Evolutionary conservation across 2,329 filamentous ascomycete species (phyloP).

Genomic region (Cercospora citrullina): DNA sequence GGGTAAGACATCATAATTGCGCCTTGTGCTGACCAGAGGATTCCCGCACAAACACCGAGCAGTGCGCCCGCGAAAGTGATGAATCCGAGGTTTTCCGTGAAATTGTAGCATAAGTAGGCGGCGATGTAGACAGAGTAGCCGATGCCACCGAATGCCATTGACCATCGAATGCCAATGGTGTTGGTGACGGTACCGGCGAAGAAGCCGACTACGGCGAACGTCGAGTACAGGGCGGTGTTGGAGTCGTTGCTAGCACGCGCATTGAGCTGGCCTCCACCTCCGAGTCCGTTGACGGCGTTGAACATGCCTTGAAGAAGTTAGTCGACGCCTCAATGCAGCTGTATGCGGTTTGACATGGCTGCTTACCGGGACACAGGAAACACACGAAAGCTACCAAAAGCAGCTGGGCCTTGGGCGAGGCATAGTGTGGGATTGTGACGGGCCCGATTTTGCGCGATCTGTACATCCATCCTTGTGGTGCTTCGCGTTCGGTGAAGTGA

Average conservation of each 20-base stretch:
- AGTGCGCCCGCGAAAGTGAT: slow-evolving; percentile 74
- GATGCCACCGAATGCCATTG: slow-evolving; percentile 70
- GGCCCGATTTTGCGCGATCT: slow-evolving; percentile 44
- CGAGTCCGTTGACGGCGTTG: slow-evolving; percentile 54
- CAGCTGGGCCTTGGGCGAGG: slow-evolving; percentile 51
- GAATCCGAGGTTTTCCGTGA: slow-evolving; percentile 67
- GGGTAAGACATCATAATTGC: slow-evolving; percentile 91
- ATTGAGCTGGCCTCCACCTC: slow-evolving; percentile 51
- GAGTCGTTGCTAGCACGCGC: slow-evolving; percentile 60
- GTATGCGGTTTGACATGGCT: neutral
- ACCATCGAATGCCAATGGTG: slow-evolving; percentile 67
- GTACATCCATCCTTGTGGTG: slow-evolving; percentile 51
- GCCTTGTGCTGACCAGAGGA: slow-evolving; percentile 81
- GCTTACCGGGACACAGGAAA: slow-evolving; percentile 53
- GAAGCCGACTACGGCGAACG: slow-evolving; percentile 66
- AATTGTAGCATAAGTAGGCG: slow-evolving; percentile 69
- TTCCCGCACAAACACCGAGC: slow-evolving; percentile 74
- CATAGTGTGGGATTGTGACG: slow-evolving; percentile 50
- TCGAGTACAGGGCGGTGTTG: slow-evolving; percentile 70
- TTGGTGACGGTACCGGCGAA: slow-evolving; percentile 74
- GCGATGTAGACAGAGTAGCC: slow-evolving; percentile 76
- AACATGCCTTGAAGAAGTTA: slow-evolving; percentile 46
- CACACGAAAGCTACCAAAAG: slow-evolving; percentile 54
- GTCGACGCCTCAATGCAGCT: neutral
- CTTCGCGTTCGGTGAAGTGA: slow-evolving; percentile 15